Conservation (phyloP, 208 protist genomes). For the Leishmania lainsoni region DNA sequence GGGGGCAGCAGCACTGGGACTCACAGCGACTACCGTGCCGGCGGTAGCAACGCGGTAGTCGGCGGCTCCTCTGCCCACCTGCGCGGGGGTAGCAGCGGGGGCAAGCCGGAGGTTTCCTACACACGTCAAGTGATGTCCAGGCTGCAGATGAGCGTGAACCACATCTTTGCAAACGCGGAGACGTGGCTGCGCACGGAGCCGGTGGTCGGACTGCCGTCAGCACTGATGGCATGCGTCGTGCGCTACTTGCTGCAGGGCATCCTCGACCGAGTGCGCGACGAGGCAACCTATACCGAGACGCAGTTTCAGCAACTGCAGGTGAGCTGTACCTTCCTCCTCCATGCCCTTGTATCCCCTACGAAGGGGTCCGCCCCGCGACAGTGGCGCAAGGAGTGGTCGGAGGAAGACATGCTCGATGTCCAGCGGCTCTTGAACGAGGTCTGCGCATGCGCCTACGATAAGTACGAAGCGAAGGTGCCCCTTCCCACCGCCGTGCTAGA, state of each 20-base stretch:
- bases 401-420: constrained; percentile 27
- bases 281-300: constrained; percentile 29
- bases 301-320: constrained; percentile 74
- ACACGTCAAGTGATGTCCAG: constrained; percentile 53
- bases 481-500: constrained; percentile 64
- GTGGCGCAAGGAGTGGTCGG: constrained; percentile 61
- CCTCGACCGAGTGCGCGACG: constrained; percentile 62
- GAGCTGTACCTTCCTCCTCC: constrained; percentile 70
- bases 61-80: constrained; percentile 1
- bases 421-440: constrained; percentile 72
- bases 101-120: constrained; percentile 35
- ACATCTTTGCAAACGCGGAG: constrained; percentile 61
- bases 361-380: constrained; percentile 51
- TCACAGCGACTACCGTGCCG: constrained; percentile 33
- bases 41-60: constrained; percentile 11
- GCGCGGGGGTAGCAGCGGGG: constrained; percentile 14
- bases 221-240: constrained; percentile 50
- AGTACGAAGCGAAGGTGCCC: constrained; percentile 67
- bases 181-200: constrained; percentile 50
- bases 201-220: constrained; percentile 30
- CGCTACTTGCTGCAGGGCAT: constrained; percentile 74
- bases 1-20: constrained; percentile 12
- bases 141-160: constrained; percentile 72
- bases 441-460: constrained; percentile 76
- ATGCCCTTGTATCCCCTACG: constrained; percentile 45